These are phyloP conservation scores for Dipteronia dyeriana DNA, from an alignment of 345 rosid genomes.

Conservation along the genomic window DNA sequence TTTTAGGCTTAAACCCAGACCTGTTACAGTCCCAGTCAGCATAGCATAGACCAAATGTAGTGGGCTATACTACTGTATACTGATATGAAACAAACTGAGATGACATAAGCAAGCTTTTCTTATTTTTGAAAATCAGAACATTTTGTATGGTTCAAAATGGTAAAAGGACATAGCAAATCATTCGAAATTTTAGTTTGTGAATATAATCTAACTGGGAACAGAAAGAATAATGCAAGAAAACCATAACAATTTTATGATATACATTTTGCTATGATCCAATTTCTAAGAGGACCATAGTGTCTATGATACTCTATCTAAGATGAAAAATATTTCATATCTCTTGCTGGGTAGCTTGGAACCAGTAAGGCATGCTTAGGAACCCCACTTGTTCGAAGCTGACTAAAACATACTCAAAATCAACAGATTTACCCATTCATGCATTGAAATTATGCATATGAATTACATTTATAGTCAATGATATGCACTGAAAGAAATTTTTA, in stretches of 20 bases:
- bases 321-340: constrained; percentile 2
- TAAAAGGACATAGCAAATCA: neutral
- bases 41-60: constrained; percentile 11
- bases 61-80: neutral
- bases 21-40: constrained; percentile 38
- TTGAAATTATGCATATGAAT: neutral
- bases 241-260: neutral
- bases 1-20: constrained; percentile 82
- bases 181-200: too few relatives aligned
- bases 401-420: too few relatives aligned
- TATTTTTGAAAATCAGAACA: neutral
- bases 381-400: neutral
- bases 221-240: neutral
- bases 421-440: neutral
- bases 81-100: constrained; percentile 7
- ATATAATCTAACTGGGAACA: neutral
- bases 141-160: neutral
- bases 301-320: neutral
- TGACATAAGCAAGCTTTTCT: constrained; percentile 5
- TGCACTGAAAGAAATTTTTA: neutral
- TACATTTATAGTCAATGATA: neutral
- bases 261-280: neutral
- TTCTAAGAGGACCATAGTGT: constrained; percentile 1
- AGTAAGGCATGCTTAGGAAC: neutral
- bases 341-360: neutral